Conservation (phyloP, 176 grass and related monocot species). For the Aechmea fasciata region DNA sequence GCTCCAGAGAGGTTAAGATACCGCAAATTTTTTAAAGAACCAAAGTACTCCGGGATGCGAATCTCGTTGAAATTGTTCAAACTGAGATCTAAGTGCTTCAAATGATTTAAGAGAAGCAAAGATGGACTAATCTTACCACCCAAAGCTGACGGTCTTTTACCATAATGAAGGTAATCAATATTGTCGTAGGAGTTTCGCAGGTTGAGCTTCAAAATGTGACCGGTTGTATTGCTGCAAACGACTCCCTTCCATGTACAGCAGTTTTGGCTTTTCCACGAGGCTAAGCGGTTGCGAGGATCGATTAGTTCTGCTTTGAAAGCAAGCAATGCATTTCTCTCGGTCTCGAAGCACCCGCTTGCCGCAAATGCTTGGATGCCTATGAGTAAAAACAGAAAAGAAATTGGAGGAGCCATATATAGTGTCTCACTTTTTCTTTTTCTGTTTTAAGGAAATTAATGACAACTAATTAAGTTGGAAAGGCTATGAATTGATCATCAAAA, state of each 20-base stretch:
- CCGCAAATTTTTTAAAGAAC: constrained; percentile 13
- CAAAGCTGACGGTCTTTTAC: not conserved
- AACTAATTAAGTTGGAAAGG: no score
- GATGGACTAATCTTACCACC: constrained; percentile 22
- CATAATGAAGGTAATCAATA: no score
- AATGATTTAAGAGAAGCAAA: constrained; percentile 11
- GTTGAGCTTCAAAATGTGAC: constrained; percentile 14
- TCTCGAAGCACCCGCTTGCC: not conserved
- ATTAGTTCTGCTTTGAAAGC: constrained; percentile 7
- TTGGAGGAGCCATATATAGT: constrained; percentile 2
- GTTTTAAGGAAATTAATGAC: no score
- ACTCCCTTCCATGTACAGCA: constrained; percentile 26
- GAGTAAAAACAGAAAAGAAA: constrained; percentile 1
- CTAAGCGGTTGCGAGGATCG: not conserved
- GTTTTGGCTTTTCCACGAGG: constrained; percentile 18
- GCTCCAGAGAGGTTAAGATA: constrained; percentile 21
- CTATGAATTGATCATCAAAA: no score
- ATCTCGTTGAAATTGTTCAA: constrained; percentile 14
- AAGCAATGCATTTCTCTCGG: constrained; percentile 2
- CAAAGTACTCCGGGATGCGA: constrained; percentile 12
- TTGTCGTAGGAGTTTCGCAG: not conserved
- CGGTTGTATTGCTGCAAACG: constrained; percentile 15
- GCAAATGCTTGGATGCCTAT: not conserved
- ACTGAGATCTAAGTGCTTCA: constrained; percentile 28
- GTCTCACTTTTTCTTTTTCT: no score